These are phyloP conservation scores for Populus nigra DNA, from an alignment of 345 rosid genomes.

Conservation along the genomic window DNA sequence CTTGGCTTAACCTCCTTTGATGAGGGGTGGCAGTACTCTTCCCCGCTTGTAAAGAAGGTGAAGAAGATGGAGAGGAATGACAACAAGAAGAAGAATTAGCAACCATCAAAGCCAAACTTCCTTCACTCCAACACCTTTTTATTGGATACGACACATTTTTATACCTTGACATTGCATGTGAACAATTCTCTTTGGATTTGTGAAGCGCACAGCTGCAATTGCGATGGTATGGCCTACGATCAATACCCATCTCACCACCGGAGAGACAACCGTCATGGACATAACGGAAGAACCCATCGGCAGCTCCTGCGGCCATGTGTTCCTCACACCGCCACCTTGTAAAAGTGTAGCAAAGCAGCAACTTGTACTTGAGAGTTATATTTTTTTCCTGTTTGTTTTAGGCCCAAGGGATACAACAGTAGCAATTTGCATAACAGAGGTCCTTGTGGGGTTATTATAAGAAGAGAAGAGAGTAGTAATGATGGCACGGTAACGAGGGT, in stretches of 20 bases:
- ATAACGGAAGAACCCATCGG: conserved; percentile 54
- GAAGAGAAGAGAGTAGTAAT: background rate
- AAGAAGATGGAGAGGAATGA: conserved; percentile 44
- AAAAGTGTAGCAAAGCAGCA: background rate
- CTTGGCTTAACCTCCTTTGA: background rate
- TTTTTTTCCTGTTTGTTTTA: background rate
- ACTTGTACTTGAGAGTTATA: background rate
- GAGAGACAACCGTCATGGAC: conserved; percentile 59
- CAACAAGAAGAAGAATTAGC: background rate
- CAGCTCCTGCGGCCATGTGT: conserved; percentile 46
- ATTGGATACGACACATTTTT: conserved; percentile 51
- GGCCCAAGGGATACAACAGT: background rate
- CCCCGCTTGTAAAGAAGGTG: conserved; percentile 22
- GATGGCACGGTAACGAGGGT: background rate
- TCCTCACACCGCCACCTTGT: background rate
- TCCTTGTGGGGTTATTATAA: background rate
- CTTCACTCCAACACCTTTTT: conserved; percentile 66
- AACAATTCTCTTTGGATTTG: conserved; percentile 27
- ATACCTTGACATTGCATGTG: conserved; percentile 19
- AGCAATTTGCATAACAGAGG: background rate
- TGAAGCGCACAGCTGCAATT: conserved; percentile 65
- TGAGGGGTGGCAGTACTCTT: background rate
- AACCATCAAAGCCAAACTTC: conserved; percentile 38
- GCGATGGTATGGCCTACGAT: conserved; percentile 65
- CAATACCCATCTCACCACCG: conserved; percentile 38